Evolutionary conservation across 2,329 filamentous ascomycete species (phyloP), one percentile per base, ranked within the genome.

Genomic region (Tympanopsis confertula): DNA sequence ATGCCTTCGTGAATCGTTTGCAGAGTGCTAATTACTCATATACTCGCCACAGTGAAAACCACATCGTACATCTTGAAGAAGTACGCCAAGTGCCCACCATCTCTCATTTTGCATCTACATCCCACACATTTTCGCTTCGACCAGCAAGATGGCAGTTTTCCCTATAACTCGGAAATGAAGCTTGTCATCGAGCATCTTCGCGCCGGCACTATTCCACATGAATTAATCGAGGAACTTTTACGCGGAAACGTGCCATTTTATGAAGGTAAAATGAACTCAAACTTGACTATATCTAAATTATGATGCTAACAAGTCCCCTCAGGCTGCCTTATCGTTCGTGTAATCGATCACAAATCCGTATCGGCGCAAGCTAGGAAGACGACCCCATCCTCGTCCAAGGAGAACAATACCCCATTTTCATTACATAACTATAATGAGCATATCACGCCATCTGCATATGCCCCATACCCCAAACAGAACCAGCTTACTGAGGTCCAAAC

Each of bases 341-440:
- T 96, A n/a, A 75, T 94, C 50, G 86, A 96, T 54, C 85, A 94
- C 62, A 85, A 83, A 50, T 77, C 81, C 1, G 65, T 65, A 10
- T 10, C 30, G 30, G 68, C 69, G 35, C 69, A 71, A 43, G 64
- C 70, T 47, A 78, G 86, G 52, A 76, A 73, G 46, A 67, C 66
- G 36, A 66, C 63, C 37, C 64, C 64, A 19, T 66, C 74, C 1
- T 65, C 71, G 15, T 72, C 74, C 24, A 78, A 69, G 45, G 30
- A 18, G 10, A 80, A 79, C 38, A 72, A 72, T 28, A 63, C 70
- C 3, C 77, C 81, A 10, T 89, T 85, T 44, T 95, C 88, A 1
- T 81, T 98, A 33, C 88, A 98, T 57, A 94, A 94, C 55, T 85
- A 88, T 55, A 94, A 87, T 51, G 78, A 79, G 42, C 91, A 86